A percentile compares a stretch with the other conserved stretches of the same genome.
Conservation (phyloP, 345 rosid species). For the Mercurialis annua region DNA sequence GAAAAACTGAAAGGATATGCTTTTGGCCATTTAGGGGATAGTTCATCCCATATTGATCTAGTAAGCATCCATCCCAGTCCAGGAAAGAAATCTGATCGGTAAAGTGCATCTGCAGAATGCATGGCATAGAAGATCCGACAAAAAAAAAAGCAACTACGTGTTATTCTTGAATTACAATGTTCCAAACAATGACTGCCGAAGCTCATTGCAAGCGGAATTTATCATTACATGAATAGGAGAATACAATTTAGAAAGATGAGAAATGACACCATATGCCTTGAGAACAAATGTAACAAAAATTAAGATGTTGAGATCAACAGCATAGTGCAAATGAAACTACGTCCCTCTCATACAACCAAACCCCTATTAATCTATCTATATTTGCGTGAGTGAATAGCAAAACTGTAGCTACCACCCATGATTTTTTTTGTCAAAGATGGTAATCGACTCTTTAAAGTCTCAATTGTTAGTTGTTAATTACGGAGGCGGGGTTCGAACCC, state of each 20-base stretch:
- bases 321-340: too few relatives aligned
- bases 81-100: conserved; percentile 98
- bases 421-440: too few relatives aligned
- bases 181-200: not conserved
- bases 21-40: conserved; percentile 99
- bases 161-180: not conserved
- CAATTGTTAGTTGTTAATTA: too few relatives aligned
- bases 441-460: too few relatives aligned
- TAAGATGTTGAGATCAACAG: not conserved
- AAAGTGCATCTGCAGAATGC: conserved; percentile 65
- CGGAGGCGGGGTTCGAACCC: too few relatives aligned
- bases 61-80: conserved; percentile 99
- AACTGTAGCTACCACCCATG: not conserved
- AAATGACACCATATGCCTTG: not conserved
- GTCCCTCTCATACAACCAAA: too few relatives aligned
- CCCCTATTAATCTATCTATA: too few relatives aligned
- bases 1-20: conserved; percentile 75
- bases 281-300: not conserved
- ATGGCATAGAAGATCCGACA: conserved; percentile 23
- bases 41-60: conserved; percentile 82
- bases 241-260: not conserved
- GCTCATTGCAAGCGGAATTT: not conserved
- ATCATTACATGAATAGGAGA: not conserved
- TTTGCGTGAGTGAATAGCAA: not conserved
- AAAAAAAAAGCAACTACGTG: not conserved